Evolutionary conservation across 1,284 basidiomycete species (phyloP).

Genomic region (Microbotryum silenes-acaulis): DNA sequence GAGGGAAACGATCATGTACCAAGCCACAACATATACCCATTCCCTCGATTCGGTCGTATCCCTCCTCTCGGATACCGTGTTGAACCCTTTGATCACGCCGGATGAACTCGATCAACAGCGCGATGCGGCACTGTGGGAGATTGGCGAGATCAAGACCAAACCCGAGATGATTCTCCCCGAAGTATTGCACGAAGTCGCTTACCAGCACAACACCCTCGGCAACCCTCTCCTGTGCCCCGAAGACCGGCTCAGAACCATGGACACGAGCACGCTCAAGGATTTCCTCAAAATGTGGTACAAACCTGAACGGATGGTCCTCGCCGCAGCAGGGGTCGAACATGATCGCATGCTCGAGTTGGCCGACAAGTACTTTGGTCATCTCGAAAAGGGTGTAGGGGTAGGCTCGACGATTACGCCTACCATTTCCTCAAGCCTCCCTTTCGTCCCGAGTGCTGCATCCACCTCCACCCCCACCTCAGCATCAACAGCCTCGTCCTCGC

Average conservation of each 20-base stretch:
- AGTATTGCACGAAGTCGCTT: conserved; percentile 78
- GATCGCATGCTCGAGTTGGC: conserved; percentile 76
- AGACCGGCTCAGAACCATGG: conserved; percentile 66
- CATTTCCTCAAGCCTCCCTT: conserved; percentile 39
- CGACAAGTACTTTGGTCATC: conserved; percentile 71
- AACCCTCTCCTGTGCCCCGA: conserved; percentile 84
- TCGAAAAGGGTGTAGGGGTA: conserved; percentile 43
- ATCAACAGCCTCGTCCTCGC: conserved; percentile 60
- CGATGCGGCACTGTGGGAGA: conserved; percentile 86
- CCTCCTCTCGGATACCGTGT: conserved; percentile 83
- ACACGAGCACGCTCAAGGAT: conserved; percentile 55
- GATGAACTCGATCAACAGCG: conserved; percentile 79
- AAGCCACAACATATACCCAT: conserved; percentile 86
- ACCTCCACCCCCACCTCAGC: conserved; percentile 24
- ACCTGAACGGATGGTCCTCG: conserved; percentile 88
- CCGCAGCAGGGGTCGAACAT: conserved; percentile 86
- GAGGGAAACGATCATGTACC: conserved; percentile 95
- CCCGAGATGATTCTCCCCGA: conserved; percentile 96
- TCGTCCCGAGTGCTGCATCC: conserved; percentile 15
- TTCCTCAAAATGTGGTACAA: conserved; percentile 78
- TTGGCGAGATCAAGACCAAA: conserved; percentile 77
- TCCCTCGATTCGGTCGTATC: conserved; percentile 73
- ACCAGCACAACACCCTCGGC: conserved; percentile 68
- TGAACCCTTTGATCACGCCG: conserved; percentile 64
- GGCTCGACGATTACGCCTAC: conserved; percentile 49